Evolutionary conservation across 305 asterid species (phyloP).

Genomic region (Rubia balearica): DNA sequence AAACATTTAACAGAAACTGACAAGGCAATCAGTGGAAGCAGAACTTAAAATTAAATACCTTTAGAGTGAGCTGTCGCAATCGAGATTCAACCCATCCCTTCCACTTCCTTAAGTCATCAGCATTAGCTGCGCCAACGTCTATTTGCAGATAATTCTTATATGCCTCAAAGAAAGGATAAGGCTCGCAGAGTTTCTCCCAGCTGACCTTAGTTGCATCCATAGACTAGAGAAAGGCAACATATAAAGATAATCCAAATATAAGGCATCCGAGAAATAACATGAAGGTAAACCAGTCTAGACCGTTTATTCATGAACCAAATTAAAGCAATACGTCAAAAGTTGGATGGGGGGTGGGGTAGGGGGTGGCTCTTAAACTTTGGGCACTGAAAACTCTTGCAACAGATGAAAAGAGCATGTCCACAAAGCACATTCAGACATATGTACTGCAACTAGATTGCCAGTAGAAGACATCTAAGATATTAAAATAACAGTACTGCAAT

Average conservation of each 20-base stretch:
- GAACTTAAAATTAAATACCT: slow-evolving; percentile 11
- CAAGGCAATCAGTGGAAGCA: background rate
- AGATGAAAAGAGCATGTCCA: background rate
- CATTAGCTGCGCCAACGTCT: slow-evolving; percentile 24
- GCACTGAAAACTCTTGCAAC: background rate
- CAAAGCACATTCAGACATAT: background rate
- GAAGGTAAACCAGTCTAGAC: background rate
- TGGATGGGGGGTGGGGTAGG: too few species aligned
- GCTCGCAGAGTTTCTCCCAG: slow-evolving; percentile 24
- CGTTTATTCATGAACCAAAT: background rate
- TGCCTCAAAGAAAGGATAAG: slow-evolving; percentile 25
- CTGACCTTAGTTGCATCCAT: slow-evolving; percentile 19
- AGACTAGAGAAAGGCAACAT: slow-evolving; percentile 14
- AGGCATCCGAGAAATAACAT: background rate
- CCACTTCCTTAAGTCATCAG: slow-evolving; percentile 25
- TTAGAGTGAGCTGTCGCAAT: slow-evolving; percentile 22
- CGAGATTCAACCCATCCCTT: slow-evolving; percentile 32
- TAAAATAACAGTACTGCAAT: background rate
- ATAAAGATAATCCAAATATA: background rate
- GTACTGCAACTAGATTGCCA: background rate
- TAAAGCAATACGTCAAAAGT: background rate
- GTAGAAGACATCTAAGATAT: slow-evolving; percentile 1
- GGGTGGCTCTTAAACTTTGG: background rate
- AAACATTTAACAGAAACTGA: background rate
- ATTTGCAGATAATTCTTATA: slow-evolving; percentile 30